Percentiles rank a stretch among this genome's conserved stretches.
Conservation (phyloP, 2,329 filamentous ascomycete species). For the Torrubiella hemipterigena region DNA sequence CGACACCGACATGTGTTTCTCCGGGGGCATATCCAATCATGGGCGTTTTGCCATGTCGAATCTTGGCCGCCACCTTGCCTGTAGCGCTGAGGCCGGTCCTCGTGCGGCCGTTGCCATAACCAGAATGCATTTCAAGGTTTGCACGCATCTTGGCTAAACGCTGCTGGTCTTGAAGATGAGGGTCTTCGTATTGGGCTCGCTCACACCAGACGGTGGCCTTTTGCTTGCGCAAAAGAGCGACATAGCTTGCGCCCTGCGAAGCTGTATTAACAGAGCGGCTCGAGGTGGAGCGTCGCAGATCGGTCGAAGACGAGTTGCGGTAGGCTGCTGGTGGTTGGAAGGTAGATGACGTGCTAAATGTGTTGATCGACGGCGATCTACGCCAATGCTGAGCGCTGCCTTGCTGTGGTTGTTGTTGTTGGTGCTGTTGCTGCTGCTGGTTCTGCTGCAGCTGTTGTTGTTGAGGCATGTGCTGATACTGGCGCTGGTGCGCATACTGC, state of each 20-base stretch:
- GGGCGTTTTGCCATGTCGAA: slow-evolving; percentile 71
- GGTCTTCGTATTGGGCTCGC: slow-evolving; percentile 83
- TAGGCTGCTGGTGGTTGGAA: slow-evolving; percentile 47
- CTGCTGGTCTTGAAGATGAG: slow-evolving; percentile 69
- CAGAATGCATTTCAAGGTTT: slow-evolving; percentile 70
- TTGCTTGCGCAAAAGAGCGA: slow-evolving; percentile 89
- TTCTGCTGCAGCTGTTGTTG: slow-evolving; percentile 2
- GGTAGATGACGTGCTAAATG: slow-evolving; percentile 59
- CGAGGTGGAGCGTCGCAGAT: slow-evolving; percentile 67
- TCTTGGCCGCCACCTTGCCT: slow-evolving; percentile 68
- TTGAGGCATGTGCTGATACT: slow-evolving; percentile 5
- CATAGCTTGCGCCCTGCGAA: slow-evolving; percentile 63
- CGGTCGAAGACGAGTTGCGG: slow-evolving; percentile 40
- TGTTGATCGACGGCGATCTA: slow-evolving; percentile 54
- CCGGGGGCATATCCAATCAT: slow-evolving; percentile 69
- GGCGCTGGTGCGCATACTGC: slow-evolving; percentile 1
- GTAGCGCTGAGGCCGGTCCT: slow-evolving; percentile 50
- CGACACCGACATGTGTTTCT: slow-evolving; percentile 59
- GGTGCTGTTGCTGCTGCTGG: slow-evolving; percentile 9
- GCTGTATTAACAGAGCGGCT: slow-evolving; percentile 53
- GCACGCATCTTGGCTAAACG: slow-evolving; percentile 80
- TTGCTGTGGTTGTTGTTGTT: slow-evolving; percentile 20
- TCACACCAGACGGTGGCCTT: slow-evolving; percentile 99
- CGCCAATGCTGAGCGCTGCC: slow-evolving; percentile 28
- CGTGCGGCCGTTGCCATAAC: slow-evolving; percentile 41